phyloP scores from a whole-genome alignment of 805 yeast genomes.

The Lachancea mirantina region DNA sequence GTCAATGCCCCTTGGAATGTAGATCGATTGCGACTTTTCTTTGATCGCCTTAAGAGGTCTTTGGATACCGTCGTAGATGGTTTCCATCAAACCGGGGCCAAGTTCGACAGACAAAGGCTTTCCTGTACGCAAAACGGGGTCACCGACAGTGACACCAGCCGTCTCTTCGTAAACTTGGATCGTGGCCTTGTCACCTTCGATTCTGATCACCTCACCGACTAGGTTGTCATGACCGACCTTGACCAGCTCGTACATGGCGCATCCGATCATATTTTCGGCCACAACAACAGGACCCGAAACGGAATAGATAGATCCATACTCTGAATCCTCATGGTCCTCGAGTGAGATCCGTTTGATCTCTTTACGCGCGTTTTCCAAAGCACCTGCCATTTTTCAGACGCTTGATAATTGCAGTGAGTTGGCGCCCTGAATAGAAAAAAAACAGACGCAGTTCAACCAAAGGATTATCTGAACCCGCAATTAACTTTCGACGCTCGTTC shows the following conservation, averaged over 20 bases:
- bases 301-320: constrained; percentile 83
- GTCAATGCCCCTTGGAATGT: constrained; percentile 97
- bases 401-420: background rate
- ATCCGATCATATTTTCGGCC: constrained; percentile 98
- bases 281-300: constrained; percentile 98
- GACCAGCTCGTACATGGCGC: constrained; percentile 99
- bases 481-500: too few relatives aligned
- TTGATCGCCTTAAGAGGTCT: constrained; percentile 94
- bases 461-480: too few relatives aligned
- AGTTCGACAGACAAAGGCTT: constrained; percentile 98
- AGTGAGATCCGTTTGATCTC: constrained; percentile 79
- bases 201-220: constrained; percentile 98
- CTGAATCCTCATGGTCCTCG: constrained; percentile 65
- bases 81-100: constrained; percentile 99
- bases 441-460: too few relatives aligned
- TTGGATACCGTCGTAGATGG: constrained; percentile 98
- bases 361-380: constrained; percentile 93
- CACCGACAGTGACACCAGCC: constrained; percentile 98
- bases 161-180: constrained; percentile 99
- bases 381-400: constrained; percentile 64
- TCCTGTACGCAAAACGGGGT: constrained; percentile 96
- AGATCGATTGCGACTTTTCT: constrained; percentile 81
- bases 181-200: constrained; percentile 93
- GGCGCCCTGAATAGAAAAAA: too few relatives aligned
- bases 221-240: constrained; percentile 94